Conservation (phyloP, 139 green algal species). For the Spirogloea muscicola region DNA sequence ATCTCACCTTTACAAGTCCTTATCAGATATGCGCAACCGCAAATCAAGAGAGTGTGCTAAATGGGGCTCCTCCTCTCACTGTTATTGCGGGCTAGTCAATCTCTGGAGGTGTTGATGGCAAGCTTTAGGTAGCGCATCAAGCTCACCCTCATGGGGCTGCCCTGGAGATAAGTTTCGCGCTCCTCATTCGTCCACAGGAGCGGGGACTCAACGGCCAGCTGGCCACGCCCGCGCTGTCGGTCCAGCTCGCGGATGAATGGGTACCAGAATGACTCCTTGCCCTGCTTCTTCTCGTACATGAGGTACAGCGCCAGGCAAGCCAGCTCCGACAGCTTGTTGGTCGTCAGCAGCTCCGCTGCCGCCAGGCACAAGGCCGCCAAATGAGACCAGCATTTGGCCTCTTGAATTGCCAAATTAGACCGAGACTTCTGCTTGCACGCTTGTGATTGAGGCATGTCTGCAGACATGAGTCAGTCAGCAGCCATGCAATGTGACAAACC, state of each 20-base stretch:
- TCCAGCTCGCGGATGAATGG: slow-evolving; percentile 88
- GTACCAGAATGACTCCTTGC: slow-evolving; percentile 67
- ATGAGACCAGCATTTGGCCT: not conserved
- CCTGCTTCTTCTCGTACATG: slow-evolving; percentile 94
- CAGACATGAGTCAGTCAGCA: not conserved
- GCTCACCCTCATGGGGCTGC: slow-evolving; percentile 68
- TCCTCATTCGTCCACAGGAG: slow-evolving; percentile 78
- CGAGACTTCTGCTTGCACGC: not conserved
- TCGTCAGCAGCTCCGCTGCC: slow-evolving; percentile 83
- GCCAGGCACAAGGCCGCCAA: not conserved
- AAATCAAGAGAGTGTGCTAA: too few species aligned
- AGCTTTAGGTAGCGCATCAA: too few species aligned
- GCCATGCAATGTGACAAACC: not conserved
- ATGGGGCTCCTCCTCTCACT: too few species aligned
- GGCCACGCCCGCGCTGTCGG: slow-evolving; percentile 59
- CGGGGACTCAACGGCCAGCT: slow-evolving; percentile 70
- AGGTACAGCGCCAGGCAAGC: slow-evolving; percentile 84
- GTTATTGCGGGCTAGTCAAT: too few species aligned
- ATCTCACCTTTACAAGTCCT: too few species aligned
- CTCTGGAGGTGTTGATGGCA: too few species aligned
- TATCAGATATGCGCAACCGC: too few species aligned
- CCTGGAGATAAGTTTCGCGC: slow-evolving; percentile 63
- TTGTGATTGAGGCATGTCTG: not conserved
- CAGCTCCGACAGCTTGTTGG: slow-evolving; percentile 86
- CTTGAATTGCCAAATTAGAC: not conserved